A percentile compares a stretch with the other conserved stretches of the same genome.
Evolutionary conservation across 2,329 filamentous ascomycete genomes (phyloP).

Genomic region (Cadophora gregata): DNA sequence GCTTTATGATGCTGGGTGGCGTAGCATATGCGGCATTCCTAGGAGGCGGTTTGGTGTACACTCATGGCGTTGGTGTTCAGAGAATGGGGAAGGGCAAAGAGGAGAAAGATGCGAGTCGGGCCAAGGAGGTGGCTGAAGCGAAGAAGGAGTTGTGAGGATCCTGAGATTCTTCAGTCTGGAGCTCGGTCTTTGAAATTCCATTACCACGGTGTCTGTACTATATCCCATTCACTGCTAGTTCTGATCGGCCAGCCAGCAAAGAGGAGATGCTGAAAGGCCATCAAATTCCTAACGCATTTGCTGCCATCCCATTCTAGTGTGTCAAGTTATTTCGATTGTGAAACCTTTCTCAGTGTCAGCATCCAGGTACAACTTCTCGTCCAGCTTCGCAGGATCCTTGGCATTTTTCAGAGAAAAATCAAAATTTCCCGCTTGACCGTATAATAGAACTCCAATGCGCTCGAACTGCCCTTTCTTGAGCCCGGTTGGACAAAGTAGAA

Average conservation of each 20-base stretch:
- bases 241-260: no score
- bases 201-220: no score
- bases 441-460: constrained; percentile 2
- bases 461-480: constrained; percentile 12
- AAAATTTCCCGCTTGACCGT: background rate
- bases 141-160: constrained; percentile 15
- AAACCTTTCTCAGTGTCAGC: constrained; percentile 5
- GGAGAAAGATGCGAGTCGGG: constrained; percentile 19
- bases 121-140: background rate
- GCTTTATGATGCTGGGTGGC: constrained; percentile 14
- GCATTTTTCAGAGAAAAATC: background rate
- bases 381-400: background rate
- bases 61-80: constrained; percentile 31
- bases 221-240: no score
- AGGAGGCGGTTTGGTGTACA: constrained; percentile 29
- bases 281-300: background rate
- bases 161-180: no score
- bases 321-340: constrained; percentile 8
- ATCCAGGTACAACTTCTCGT: constrained; percentile 1
- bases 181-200: no score
- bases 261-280: no score
- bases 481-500: background rate
- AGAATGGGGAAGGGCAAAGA: constrained; percentile 27
- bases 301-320: no score
- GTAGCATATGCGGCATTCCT: constrained; percentile 28